These are phyloP conservation scores for Aureobasidium melanogenum DNA, from an alignment of 2,329 filamentous ascomycete genomes.

Conservation along the genomic window DNA sequence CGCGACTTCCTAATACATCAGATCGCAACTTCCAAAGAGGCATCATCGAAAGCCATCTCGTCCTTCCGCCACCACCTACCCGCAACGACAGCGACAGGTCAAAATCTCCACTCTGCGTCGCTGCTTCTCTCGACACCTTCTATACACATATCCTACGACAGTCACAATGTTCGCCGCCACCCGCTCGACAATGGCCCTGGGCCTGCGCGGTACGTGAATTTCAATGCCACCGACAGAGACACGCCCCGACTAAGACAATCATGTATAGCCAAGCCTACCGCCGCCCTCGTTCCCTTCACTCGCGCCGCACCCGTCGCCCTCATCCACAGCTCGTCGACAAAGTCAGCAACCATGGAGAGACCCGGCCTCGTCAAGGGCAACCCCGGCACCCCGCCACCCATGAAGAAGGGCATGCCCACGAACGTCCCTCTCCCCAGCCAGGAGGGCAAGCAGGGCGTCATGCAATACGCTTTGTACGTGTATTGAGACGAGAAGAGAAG, in stretches of 20 bases:
- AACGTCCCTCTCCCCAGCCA: slow-evolving; percentile 73
- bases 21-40: background rate
- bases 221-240: background rate
- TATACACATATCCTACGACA: background rate
- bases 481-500: background rate
- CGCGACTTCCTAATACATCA: background rate
- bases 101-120: background rate
- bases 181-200: slow-evolving; percentile 44
- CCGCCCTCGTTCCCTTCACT: slow-evolving; percentile 51
- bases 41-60: slow-evolving; percentile 12
- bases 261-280: slow-evolving; percentile 54
- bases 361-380: slow-evolving; percentile 44
- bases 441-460: slow-evolving; percentile 66
- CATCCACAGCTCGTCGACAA: slow-evolving; percentile 57
- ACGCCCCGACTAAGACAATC: slow-evolving; percentile 1
- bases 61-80: slow-evolving; percentile 8
- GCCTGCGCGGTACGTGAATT: slow-evolving; percentile 41
- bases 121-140: background rate
- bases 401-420: slow-evolving; percentile 45
- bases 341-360: slow-evolving; percentile 49
- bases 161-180: slow-evolving; percentile 42
- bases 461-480: slow-evolving; percentile 81
- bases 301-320: slow-evolving; percentile 51
- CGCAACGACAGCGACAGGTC: background rate
- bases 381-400: slow-evolving; percentile 42